Conservation (phyloP, 345 rosid species). For the Linum tenue region DNA sequence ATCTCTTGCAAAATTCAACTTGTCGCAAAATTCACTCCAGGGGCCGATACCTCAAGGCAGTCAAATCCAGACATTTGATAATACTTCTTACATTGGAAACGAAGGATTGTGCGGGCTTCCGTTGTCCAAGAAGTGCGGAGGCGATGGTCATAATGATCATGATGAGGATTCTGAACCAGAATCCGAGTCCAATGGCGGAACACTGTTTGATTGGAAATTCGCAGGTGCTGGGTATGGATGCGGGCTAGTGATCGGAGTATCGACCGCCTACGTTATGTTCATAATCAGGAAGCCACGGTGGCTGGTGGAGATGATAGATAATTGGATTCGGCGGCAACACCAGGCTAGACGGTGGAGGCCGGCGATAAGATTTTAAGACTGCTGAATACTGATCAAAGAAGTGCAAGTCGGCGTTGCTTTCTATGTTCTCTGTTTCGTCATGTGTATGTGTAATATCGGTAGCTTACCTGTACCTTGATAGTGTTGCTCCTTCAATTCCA, state of each 20-base stretch:
- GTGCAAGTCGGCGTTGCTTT: too few relatives aligned
- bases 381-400: too few relatives aligned
- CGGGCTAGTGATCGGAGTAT: neutral
- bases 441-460: too few relatives aligned
- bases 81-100: conserved; percentile 5
- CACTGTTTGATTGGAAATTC: neutral
- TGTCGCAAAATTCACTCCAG: neutral
- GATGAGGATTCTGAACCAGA: neutral
- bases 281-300: neutral
- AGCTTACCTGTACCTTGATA: too few relatives aligned
- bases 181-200: neutral
- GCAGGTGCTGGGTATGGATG: neutral
- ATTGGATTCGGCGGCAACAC: neutral
- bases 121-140: neutral
- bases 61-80: conserved; percentile 1
- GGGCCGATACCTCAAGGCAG: neutral
- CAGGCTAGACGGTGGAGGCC: too few relatives aligned
- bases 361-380: too few relatives aligned
- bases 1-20: neutral
- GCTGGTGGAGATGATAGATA: neutral
- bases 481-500: too few relatives aligned
- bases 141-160: too few relatives aligned
- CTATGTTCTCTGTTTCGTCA: too few relatives aligned
- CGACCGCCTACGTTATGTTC: neutral
- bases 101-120: conserved; percentile 9